Conservation (phyloP, 1,284 basidiomycete genomes). For the Naganishia sp. region DNA sequence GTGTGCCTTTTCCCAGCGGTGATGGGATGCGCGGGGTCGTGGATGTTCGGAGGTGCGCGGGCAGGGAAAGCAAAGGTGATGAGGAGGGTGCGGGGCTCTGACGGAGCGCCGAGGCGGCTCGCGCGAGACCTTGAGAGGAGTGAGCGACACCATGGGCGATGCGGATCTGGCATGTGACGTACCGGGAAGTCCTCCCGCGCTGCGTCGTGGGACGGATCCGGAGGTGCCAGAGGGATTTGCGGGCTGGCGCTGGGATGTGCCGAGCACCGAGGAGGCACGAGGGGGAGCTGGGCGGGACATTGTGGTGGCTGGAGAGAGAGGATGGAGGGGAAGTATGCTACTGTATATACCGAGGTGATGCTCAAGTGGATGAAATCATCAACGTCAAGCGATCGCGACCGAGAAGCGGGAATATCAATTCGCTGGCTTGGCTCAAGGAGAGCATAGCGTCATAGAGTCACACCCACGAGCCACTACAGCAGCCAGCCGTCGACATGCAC, state of each 20-base stretch:
- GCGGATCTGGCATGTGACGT: slow-evolving; percentile 10
- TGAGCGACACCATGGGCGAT: neutral
- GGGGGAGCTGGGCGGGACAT: slow-evolving; percentile 50
- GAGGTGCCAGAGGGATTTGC: slow-evolving; percentile 32
- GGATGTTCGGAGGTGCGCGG: slow-evolving; percentile 49
- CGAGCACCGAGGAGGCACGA: slow-evolving; percentile 38
- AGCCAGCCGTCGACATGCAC: too few relatives aligned
- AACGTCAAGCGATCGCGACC: neutral
- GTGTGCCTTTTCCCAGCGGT: slow-evolving; percentile 52
- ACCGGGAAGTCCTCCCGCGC: slow-evolving; percentile 50
- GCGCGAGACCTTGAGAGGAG: slow-evolving; percentile 44
- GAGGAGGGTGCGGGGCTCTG: slow-evolving; percentile 37
- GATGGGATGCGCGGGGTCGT: slow-evolving; percentile 50
- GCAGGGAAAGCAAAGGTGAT: slow-evolving; percentile 44
- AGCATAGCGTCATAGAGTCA: too few relatives aligned
- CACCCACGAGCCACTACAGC: too few relatives aligned
- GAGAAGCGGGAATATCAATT: neutral
- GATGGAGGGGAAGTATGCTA: neutral
- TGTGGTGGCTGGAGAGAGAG: neutral
- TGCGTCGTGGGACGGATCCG: slow-evolving; percentile 43
- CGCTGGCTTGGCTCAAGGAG: too few relatives aligned
- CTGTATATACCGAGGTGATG: neutral
- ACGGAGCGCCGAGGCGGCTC: slow-evolving; percentile 51
- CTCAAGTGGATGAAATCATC: neutral
- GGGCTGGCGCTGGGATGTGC: slow-evolving; percentile 41